Evolutionary conservation across 2,329 filamentous ascomycete genomes (phyloP).

Genomic region (Rasamsonia emersonii): DNA sequence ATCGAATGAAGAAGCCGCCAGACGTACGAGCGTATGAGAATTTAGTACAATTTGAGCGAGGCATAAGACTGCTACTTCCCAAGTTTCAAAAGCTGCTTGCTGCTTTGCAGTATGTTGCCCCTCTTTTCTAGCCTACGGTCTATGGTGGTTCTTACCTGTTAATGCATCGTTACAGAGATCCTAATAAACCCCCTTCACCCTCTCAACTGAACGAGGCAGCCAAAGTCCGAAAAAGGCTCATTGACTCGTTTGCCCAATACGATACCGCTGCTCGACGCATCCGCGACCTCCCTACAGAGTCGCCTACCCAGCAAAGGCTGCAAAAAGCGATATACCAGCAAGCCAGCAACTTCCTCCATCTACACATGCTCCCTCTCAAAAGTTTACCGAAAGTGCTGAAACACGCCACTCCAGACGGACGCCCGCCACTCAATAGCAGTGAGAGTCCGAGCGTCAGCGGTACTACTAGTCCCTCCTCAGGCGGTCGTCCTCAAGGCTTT

Average conservation of each 20-base stretch:
- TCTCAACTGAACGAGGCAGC: constrained; percentile 75
- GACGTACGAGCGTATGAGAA: constrained; percentile 78
- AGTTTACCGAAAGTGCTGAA: constrained; percentile 60
- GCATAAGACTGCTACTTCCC: constrained; percentile 72
- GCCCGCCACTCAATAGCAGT: constrained; percentile 14
- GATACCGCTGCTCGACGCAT: constrained; percentile 72
- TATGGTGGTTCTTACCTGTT: constrained; percentile 7
- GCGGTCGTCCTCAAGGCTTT: constrained; percentile 23
- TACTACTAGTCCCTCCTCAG: constrained; percentile 14
- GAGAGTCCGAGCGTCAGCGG: constrained; percentile 16
- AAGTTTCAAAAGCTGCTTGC: constrained; percentile 71
- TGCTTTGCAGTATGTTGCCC: constrained; percentile 52
- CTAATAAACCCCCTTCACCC: constrained; percentile 54
- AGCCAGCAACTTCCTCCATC: constrained; percentile 73
- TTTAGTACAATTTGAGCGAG: constrained; percentile 75
- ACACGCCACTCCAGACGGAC: constrained; percentile 49
- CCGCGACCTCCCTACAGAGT: constrained; percentile 66
- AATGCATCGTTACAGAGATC: constrained; percentile 38
- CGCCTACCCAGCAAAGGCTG: constrained; percentile 61
- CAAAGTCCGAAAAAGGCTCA: constrained; percentile 80
- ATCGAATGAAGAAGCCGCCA: constrained; percentile 58
- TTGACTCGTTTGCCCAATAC: constrained; percentile 83
- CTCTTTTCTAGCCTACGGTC: not conserved
- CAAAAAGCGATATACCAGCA: constrained; percentile 77
- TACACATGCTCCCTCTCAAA: constrained; percentile 84